Evolutionary conservation across 345 rosid genomes (phyloP), one percentile per base, ranked within the genome.

Genomic region (Lenwebbia sp.): DNA sequence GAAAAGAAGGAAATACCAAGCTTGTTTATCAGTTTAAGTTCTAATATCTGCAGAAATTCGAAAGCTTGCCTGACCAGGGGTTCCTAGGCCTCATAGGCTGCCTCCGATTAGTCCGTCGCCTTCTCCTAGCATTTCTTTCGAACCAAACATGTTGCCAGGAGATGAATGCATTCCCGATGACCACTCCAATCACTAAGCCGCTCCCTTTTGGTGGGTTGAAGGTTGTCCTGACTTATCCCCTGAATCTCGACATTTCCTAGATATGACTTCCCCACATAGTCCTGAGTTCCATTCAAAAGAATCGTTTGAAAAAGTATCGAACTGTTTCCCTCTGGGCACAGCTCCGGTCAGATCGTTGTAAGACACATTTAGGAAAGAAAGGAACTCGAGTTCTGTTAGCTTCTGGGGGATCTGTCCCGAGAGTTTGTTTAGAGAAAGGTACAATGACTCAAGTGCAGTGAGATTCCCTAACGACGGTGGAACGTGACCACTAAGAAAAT

Each of bases 211-310:
- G 4, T n/a, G 3, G 70, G 70, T 13, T 58, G 70, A 3, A 58
- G 37, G 70, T 13, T 58, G 8, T 58, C 70, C 2, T 1, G 2
- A 13, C 0, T 1, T 3, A 58, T 58, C 37, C 9, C 0, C 0
- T 3, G 1, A 6, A 58, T 58, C 37, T n/a, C 3, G 2, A 1
- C 75, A 62, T 62, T 62, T 62, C 22, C 0, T 62, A 11, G 0
- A 28, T 62, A 62, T 28, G 5, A 28, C 28, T 62, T 62, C n/a
- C 22, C 90, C 89, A 33, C 91, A 89, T 13, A 85, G 57, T 40
- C 88, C 83, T 0, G 58, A 57, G 53, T 91, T 89, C 6, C 88
- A 87, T 19, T 78, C 54, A 47, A 53, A 91, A 6, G 89, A 88
- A 37, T 25, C 21, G 1, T 51, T 37, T 0, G 37, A 22, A 53